Evolutionary conservation across 805 yeast genomes (phyloP), one percentile per base, ranked within the genome.

Genomic region (Wickerhamiella hasegawae): DNA sequence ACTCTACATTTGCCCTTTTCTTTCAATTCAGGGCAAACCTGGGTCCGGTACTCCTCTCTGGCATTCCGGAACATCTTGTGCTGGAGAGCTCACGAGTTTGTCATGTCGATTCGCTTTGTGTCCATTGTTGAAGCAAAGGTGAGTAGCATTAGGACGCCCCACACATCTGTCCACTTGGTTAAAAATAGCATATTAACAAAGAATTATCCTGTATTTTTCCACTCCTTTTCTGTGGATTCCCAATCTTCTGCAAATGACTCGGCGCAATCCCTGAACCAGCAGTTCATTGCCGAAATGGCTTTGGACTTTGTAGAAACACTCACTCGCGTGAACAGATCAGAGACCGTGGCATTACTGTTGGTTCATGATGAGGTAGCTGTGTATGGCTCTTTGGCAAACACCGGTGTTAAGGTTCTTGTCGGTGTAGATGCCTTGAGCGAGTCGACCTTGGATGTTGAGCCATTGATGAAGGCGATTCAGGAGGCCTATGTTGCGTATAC

Each of bases 311-410:
- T 54, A 19, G 39, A 43, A 33, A 36, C 48, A n/a, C 48, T 47
- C 35, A 32, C 41, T 27, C 38, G 34, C 31, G 40, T 42, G 28
- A 18, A 37, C 42, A 11, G 35, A 28, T 37, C 54, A 27, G 29
- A 45, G 31, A 18, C 27, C 4, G 23, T 18, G 12, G 29, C 23
- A 15, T 33, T 53, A 27, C 42, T 55, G 24, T 35, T 56, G 18
- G 49, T 53, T 3, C 59, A 55, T 33, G 57, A 55, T 22, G 58
- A 58, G 5, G 44, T 54, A 5, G 59, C 60, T 1, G 60, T 56
- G 2, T 57, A 57, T 30, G 60, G 59, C 4, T 35, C 48, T 25
- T 41, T 55, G 8, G 38, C 57, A 2, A 57, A 57, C 38, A 57
- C 62, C 3, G 45, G 46, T 12, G 45, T 49, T 15, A 55, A 52